Evolutionary conservation across 441 rosid genomes (phyloP), one percentile per base, ranked within the genome.

Genomic region (Populus hybrid): DNA sequence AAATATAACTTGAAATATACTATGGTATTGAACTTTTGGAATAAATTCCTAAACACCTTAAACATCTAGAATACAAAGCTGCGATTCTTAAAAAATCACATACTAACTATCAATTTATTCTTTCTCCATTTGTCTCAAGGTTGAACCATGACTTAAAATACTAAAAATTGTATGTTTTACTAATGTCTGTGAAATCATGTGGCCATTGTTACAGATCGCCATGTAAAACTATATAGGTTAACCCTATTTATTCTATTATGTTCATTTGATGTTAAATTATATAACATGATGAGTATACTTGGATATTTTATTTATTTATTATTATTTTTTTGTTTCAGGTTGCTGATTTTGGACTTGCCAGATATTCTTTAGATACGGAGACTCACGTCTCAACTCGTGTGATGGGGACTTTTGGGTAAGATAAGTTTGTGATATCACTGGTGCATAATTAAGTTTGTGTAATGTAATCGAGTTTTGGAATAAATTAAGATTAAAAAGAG

Each of bases 321-420:
- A n/a, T n/a, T n/a, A n/a, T n/a, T 28, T 30, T 32, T 81, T 5
- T 79, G 14, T 30, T 71, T 76, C 80, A 95, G 98, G 97, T 94
- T 81, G 93, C 99, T 38, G 99, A 94, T 87, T 95, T 95, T 87
- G 98, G 99, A 78, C 93, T 94, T 4, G 97, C 99, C 38, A 94
- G 91, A 86, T 42, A 87, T 77, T 82, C 91, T 79, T 86, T 91
- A 38, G 99, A 94, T 73, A 84, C 86, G 65, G 89, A 94, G 76
- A 95, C 99, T 75, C 98, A 95, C 75, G 94, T 95, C 75, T 94
- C 99, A 21, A 95, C 99, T 24, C 85, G 99, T 6, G 98, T 96
- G 76, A 92, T 94, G 98, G 99, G 99, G 70, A 96, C 99, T 70
- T 91, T 96, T 71, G 99, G 99, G 99, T 93, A 88, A 85, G 85